A percentile compares a stretch with the other conserved stretches of the same genome.
These are phyloP conservation scores for Fistulinella prunicolor DNA, from an alignment of 768 basidiomycete genomes.

Conservation along the genomic window DNA sequence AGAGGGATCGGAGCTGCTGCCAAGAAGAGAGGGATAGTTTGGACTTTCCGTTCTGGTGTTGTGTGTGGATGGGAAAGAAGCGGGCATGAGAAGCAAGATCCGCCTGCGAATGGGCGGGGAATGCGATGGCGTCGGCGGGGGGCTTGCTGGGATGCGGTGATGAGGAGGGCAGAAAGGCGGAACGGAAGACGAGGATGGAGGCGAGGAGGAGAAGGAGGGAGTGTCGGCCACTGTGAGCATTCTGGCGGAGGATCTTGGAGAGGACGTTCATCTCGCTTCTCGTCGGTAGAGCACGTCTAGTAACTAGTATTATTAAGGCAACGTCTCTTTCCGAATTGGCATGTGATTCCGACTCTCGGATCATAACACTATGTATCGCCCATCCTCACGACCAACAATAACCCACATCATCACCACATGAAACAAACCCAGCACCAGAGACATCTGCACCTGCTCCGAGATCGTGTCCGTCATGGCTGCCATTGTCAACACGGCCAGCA, in stretches of 20 bases:
- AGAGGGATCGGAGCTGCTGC: slow-evolving; percentile 68
- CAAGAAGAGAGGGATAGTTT: slow-evolving; percentile 71
- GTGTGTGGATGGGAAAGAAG: slow-evolving; percentile 59
- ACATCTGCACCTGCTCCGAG: slow-evolving; percentile 38
- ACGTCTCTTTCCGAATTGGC: neutral
- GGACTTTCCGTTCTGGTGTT: slow-evolving; percentile 22
- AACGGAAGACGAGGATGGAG: slow-evolving; percentile 50
- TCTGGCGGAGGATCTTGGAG: slow-evolving; percentile 4
- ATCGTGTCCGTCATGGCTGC: slow-evolving; percentile 47
- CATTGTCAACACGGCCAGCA: slow-evolving; percentile 28
- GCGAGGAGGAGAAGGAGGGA: slow-evolving; percentile 43
- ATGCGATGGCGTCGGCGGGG: slow-evolving; percentile 57
- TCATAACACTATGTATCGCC: neutral
- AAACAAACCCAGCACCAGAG: slow-evolving; percentile 37
- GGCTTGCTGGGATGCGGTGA: slow-evolving; percentile 31
- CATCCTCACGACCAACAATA: neutral
- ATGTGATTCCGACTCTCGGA: slow-evolving; percentile 11
- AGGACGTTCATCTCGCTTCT: slow-evolving; percentile 16
- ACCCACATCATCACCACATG: slow-evolving; percentile 36
- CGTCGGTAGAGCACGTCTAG: neutral
- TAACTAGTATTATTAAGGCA: neutral
- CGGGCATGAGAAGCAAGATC: slow-evolving; percentile 51
- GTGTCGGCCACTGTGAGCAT: slow-evolving; percentile 7
- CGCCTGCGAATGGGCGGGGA: slow-evolving; percentile 59
- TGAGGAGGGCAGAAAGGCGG: slow-evolving; percentile 30